Conservation (phyloP, 768 basidiomycete genomes). For the Mycena albidolilacea region DNA sequence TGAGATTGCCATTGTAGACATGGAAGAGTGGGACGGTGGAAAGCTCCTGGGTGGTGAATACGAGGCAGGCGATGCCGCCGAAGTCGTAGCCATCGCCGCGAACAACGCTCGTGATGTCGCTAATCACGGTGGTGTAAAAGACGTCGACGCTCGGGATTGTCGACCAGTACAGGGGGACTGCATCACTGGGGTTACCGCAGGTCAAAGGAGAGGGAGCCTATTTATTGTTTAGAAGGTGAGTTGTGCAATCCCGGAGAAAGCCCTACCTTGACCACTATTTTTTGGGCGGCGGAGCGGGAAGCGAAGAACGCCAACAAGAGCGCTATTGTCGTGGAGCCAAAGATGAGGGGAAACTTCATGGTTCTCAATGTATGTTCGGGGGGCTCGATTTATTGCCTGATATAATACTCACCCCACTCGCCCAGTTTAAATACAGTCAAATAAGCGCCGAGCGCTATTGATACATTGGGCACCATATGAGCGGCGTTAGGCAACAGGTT, state of each 20-base stretch:
- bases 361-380: slow-evolving; percentile 67
- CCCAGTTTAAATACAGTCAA: slow-evolving; percentile 89
- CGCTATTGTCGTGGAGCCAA: background rate
- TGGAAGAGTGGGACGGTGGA: slow-evolving; percentile 20
- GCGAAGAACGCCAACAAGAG: slow-evolving; percentile 5
- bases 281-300: background rate
- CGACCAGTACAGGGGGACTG: slow-evolving; percentile 13
- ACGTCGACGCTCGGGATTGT: background rate
- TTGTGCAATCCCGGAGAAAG: background rate
- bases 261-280: background rate
- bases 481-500: too few species aligned
- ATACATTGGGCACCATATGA: too few species aligned
- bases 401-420: slow-evolving; percentile 79
- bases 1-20: background rate
- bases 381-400: slow-evolving; percentile 94
- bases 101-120: background rate
- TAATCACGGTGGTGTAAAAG: background rate
- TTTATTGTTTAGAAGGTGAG: background rate
- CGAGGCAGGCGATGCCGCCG: background rate
- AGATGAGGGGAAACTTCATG: background rate
- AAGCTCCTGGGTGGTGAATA: slow-evolving; percentile 23
- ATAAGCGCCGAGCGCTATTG: slow-evolving; percentile 79
- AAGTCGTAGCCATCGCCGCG: background rate
- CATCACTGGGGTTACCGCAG: slow-evolving; percentile 2
- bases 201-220: background rate